phyloP scores from a whole-genome alignment of 495 filamentous ascomycete species.

The Geoglossum glabrum region DNA sequence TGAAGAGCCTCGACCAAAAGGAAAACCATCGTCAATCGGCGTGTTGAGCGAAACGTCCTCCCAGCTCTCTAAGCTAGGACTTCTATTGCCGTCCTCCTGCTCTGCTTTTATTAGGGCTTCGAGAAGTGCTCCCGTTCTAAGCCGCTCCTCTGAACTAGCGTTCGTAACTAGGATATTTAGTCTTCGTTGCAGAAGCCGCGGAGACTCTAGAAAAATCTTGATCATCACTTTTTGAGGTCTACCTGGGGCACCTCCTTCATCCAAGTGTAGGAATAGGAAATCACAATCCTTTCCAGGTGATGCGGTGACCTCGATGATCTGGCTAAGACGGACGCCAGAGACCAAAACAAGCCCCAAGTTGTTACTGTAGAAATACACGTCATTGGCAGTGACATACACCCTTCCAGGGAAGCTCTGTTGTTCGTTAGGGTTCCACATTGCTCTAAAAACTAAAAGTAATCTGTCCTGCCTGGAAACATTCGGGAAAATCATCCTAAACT shows the following conservation, averaged over 20 bases:
- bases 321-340: conserved; percentile 48
- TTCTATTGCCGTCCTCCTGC: conserved; percentile 35
- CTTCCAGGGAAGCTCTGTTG: conserved; percentile 70
- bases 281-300: conserved; percentile 82
- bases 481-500: conserved; percentile 83
- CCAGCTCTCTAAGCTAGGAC: conserved; percentile 76
- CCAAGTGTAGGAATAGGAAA: conserved; percentile 75
- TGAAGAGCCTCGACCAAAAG: conserved; percentile 20
- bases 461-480: conserved; percentile 51
- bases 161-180: conserved; percentile 70
- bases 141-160: conserved; percentile 40
- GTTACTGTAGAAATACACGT: conserved; percentile 91
- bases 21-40: conserved; percentile 36
- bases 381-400: conserved; percentile 66
- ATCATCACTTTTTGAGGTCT: conserved; percentile 57
- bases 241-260: conserved; percentile 35
- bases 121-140: conserved; percentile 41
- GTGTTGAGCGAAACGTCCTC: conserved; percentile 58
- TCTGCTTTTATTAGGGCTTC: conserved; percentile 49
- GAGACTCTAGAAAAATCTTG: conserved; percentile 80
- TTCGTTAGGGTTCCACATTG: conserved; percentile 55
- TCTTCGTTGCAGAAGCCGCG: conserved; percentile 60
- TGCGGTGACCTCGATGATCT: conserved; percentile 70
- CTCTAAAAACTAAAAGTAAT: conserved; percentile 59
- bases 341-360: conserved; percentile 82